A percentile compares a stretch with the other conserved stretches of the same genome.
Conservation (phyloP, 2,329 filamentous ascomycete genomes). For the Hymenoscyphus albidus region DNA sequence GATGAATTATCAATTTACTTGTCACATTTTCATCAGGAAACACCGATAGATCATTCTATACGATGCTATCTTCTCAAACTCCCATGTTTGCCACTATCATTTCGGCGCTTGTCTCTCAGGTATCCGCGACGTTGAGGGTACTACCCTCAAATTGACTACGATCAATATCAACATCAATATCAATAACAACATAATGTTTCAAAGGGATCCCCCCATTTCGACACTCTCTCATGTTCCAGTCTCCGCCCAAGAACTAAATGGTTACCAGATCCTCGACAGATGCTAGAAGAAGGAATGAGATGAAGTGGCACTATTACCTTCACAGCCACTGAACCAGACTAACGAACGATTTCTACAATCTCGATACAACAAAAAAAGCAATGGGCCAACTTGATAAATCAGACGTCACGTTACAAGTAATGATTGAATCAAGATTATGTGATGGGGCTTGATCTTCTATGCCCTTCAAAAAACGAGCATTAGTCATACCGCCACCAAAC, state of each 20-base stretch:
- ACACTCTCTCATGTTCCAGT: background rate
- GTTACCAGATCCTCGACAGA: no score
- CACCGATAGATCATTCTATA: background rate
- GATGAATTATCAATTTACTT: background rate
- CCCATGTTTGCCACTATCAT: background rate
- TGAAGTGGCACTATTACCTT: no score
- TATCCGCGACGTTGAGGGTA: background rate
- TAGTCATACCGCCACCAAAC: no score
- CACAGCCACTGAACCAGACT: no score
- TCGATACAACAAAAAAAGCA: no score
- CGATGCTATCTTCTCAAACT: background rate
- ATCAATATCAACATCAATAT: background rate
- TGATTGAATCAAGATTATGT: no score
- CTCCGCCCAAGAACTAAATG: background rate
- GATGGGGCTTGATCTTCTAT: no score
- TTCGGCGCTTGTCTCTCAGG: background rate
- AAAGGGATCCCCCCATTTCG: background rate
- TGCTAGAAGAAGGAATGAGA: no score
- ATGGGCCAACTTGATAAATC: no score
- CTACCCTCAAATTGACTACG: background rate
- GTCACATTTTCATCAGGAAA: background rate
- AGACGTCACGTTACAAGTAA: no score
- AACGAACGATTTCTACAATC: no score
- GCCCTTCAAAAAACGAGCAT: no score
- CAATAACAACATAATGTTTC: background rate